Percentiles rank a stretch among this genome's conserved stretches.
phyloP scores from a whole-genome alignment of 2,329 filamentous ascomycete genomes.

The Fusarium udum region DNA sequence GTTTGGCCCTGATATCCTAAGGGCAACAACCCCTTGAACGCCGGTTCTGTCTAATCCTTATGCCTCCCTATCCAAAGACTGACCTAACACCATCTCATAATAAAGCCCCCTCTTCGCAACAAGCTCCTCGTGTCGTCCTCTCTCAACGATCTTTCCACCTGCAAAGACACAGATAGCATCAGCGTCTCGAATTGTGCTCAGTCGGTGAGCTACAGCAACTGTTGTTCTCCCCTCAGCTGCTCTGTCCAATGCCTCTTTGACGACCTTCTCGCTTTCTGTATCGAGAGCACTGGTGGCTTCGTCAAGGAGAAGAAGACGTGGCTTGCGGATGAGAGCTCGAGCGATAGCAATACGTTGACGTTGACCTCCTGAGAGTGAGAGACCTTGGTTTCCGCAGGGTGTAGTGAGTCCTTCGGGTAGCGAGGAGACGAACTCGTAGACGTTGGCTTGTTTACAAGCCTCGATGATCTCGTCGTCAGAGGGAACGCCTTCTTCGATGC shows the following conservation, averaged over 20 bases:
- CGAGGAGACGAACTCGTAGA: slow-evolving; percentile 63
- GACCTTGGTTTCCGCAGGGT: slow-evolving; percentile 71
- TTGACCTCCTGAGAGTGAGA: slow-evolving; percentile 77
- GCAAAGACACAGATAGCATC: slow-evolving; percentile 71
- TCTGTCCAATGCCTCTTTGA: slow-evolving; percentile 69
- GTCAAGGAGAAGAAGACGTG: slow-evolving; percentile 74
- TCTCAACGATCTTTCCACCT: slow-evolving; percentile 59
- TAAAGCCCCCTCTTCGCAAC: slow-evolving; percentile 60
- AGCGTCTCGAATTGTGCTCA: slow-evolving; percentile 65
- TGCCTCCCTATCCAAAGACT: slow-evolving; percentile 52
- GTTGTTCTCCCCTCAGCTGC: slow-evolving; percentile 59
- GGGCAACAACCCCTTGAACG: background rate
- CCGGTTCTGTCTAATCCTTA: background rate
- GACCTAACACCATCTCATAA: slow-evolving; percentile 62
- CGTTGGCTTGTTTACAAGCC: slow-evolving; percentile 64
- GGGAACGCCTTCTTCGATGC: slow-evolving; percentile 47
- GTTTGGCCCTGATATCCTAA: background rate
- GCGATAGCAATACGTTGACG: slow-evolving; percentile 79
- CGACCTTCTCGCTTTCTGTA: slow-evolving; percentile 71
- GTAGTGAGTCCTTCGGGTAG: slow-evolving; percentile 70
- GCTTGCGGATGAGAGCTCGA: slow-evolving; percentile 73
- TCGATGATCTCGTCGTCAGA: slow-evolving; percentile 54
- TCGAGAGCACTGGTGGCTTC: slow-evolving; percentile 75
- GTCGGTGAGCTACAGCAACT: slow-evolving; percentile 72
- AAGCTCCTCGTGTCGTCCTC: slow-evolving; percentile 69